Evolutionary conservation across 31 red algal species (phyloP).

Genomic region (Bonnemaisonia californica): DNA sequence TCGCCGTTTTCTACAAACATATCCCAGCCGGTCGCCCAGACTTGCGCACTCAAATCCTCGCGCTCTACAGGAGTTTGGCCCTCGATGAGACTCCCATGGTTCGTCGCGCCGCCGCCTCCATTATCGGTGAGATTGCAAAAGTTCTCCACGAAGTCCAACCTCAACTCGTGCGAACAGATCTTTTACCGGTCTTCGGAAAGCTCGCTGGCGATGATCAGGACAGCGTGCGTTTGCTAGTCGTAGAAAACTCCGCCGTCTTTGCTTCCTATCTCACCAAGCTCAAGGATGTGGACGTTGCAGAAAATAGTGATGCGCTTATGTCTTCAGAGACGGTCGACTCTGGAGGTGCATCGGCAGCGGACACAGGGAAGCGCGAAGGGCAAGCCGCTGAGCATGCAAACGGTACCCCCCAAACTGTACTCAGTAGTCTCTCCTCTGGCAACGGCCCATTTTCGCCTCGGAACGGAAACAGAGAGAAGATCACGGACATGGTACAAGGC

Average conservation of each 20-base stretch:
- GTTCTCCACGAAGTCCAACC: constrained; percentile 45
- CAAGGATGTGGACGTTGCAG: not conserved
- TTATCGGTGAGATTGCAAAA: constrained; percentile 66
- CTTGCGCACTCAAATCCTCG: constrained; percentile 44
- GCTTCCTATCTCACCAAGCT: constrained; percentile 21
- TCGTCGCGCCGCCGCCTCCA: constrained; percentile 81
- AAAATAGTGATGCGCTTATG: not conserved
- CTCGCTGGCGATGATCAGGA: constrained; percentile 95
- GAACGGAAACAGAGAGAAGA: constrained; percentile 11
- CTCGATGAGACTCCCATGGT: constrained; percentile 97
- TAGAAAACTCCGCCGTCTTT: constrained; percentile 81
- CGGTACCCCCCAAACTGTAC: not conserved
- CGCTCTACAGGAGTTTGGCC: constrained; percentile 62
- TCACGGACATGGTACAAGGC: constrained; percentile 60
- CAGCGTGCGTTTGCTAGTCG: constrained; percentile 89
- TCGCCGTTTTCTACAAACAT: constrained; percentile 61
- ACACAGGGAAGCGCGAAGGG: not conserved
- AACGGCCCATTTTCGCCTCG: constrained; percentile 11
- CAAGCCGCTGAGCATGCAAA: not conserved
- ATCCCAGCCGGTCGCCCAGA: constrained; percentile 54
- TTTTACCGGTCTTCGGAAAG: constrained; percentile 77
- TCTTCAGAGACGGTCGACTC: not conserved
- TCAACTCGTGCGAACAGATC: constrained; percentile 31
- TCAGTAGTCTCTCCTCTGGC: not conserved
- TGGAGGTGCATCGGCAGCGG: not conserved